Conservation (phyloP, 331 rosid species). For the Cydonia oblonga region DNA sequence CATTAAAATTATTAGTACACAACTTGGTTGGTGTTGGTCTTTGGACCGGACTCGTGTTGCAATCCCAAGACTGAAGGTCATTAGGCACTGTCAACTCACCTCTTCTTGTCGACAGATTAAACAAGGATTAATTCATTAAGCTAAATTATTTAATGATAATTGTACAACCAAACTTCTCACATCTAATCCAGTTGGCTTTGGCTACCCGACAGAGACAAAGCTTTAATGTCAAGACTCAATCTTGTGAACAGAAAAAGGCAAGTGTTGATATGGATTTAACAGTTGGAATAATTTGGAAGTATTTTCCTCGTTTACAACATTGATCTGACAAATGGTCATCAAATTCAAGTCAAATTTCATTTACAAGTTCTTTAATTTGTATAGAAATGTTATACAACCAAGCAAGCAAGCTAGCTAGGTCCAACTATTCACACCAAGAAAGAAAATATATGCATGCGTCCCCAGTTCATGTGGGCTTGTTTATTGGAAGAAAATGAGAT, state of each 20-base stretch:
- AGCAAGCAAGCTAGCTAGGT: neutral
- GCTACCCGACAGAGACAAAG: neutral
- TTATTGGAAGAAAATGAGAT: neutral
- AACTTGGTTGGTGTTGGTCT: neutral
- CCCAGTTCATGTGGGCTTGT: constrained; percentile 12
- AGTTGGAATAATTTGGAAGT: neutral
- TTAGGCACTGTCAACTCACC: neutral
- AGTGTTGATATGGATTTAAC: neutral
- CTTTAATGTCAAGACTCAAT: neutral
- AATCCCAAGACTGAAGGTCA: neutral
- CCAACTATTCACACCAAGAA: neutral
- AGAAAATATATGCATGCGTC: neutral
- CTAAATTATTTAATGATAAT: neutral
- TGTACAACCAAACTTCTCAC: neutral
- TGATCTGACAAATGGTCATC: neutral
- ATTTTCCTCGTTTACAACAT: neutral
- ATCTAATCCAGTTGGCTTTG: neutral
- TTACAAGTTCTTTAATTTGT: too few relatives aligned
- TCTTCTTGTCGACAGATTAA: neutral
- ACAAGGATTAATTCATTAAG: neutral
- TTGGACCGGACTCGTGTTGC: neutral
- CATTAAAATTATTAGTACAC: neutral
- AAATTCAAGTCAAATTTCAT: neutral
- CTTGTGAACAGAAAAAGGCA: neutral
- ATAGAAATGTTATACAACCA: too few relatives aligned